Evolutionary conservation across 495 filamentous ascomycete species (phyloP).

Genomic region (Hypomontagnella monticulosa): DNA sequence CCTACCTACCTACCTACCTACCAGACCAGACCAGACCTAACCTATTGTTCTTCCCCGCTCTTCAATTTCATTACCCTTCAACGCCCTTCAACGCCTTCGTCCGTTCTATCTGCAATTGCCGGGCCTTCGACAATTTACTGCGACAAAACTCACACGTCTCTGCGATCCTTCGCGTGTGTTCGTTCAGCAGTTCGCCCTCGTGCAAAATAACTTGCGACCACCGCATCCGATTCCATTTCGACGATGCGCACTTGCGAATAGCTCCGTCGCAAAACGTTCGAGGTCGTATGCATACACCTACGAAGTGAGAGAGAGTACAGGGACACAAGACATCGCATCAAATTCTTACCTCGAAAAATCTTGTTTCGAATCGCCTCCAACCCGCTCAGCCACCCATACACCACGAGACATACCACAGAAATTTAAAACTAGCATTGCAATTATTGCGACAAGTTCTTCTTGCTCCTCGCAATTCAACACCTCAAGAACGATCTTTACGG

Average conservation of each 20-base stretch:
- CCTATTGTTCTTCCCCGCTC: conserved; percentile 39
- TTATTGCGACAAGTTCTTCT: conserved; percentile 26
- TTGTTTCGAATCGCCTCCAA: conserved; percentile 29
- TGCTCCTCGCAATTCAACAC: conserved; percentile 27
- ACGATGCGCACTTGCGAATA: conserved; percentile 48
- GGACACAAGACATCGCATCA: not conserved
- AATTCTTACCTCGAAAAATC: conserved; percentile 14
- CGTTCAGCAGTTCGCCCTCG: not conserved
- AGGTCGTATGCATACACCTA: conserved; percentile 26
- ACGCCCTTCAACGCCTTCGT: conserved; percentile 30
- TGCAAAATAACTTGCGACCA: conserved; percentile 24
- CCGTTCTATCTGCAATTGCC: conserved; percentile 35
- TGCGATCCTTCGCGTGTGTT: conserved; percentile 11
- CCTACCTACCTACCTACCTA: conserved; percentile 17
- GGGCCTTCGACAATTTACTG: conserved; percentile 27
- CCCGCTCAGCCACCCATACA: conserved; percentile 5
- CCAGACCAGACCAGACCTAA: conserved; percentile 16
- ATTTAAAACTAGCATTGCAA: conserved; percentile 20
- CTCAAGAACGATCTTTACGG: conserved; percentile 26
- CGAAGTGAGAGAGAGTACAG: conserved; percentile 1
- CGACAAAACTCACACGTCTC: conserved; percentile 18
- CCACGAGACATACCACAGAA: not conserved
- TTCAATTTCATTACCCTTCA: conserved; percentile 24
- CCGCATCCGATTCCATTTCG: conserved; percentile 27
- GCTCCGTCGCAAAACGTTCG: conserved; percentile 44